A percentile compares a stretch with the other conserved stretches of the same genome.
Evolutionary conservation across 2,329 filamentous ascomycete genomes (phyloP).

Genomic region (Aspergillus sp.): DNA sequence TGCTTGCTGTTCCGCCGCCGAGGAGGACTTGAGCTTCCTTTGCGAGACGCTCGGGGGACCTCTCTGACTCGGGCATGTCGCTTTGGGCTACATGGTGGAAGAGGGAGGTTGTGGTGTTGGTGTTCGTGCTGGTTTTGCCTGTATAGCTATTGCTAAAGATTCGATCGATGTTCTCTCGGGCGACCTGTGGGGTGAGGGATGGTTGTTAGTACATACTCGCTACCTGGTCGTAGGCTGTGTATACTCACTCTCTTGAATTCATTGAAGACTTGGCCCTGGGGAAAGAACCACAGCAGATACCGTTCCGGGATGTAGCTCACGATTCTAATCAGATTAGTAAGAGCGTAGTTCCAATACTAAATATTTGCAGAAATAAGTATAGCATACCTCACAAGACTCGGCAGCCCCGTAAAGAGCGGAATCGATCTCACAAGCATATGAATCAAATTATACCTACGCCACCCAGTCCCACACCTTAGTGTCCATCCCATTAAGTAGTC

Average conservation of each 20-base stretch:
- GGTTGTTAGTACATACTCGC: no score
- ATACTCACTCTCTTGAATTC: not conserved
- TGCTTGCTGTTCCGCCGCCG: conserved; percentile 29
- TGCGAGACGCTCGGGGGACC: conserved; percentile 21
- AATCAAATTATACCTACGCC: not conserved
- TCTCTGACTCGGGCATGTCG: conserved; percentile 15
- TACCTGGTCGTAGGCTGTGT: no score
- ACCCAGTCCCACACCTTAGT: no score
- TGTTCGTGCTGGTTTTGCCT: not conserved
- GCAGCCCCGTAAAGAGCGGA: not conserved
- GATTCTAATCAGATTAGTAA: not conserved
- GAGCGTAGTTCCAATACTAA: not conserved
- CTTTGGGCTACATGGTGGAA: conserved; percentile 28
- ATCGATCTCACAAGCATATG: not conserved
- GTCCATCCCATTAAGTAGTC: no score
- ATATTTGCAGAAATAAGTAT: not conserved
- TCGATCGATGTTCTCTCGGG: not conserved
- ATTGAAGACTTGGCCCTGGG: not conserved
- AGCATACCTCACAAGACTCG: not conserved
- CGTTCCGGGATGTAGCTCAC: not conserved
- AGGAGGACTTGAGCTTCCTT: conserved; percentile 30
- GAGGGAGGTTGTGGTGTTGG: not conserved
- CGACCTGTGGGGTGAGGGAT: not conserved
- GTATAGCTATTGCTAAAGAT: not conserved
- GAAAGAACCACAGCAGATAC: not conserved